phyloP scores from a whole-genome alignment of 1,139 yeast species.

The Hyphopichia burtonii region DNA sequence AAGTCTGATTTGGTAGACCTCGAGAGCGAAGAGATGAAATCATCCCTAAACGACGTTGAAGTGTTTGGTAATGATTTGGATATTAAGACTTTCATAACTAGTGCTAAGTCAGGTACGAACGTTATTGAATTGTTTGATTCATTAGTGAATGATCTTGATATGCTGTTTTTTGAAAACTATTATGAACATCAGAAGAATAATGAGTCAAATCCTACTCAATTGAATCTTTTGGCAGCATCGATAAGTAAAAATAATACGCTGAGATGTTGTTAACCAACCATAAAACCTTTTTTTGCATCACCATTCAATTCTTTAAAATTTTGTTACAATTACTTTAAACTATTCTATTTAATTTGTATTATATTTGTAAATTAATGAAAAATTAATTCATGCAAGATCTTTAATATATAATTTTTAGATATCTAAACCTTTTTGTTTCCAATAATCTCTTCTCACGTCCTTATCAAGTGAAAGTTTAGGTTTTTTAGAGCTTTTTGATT shows the following conservation, averaged over 20 bases:
- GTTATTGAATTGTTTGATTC: constrained; percentile 40
- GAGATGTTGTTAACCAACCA: not conserved
- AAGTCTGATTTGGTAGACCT: constrained; percentile 22
- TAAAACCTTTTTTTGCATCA: not conserved
- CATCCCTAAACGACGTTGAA: constrained; percentile 7
- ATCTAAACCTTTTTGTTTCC: constrained; percentile 47
- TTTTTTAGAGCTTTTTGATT: constrained; percentile 14
- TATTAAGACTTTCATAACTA: constrained; percentile 31
- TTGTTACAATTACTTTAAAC: too few relatives aligned
- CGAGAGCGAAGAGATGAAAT: not conserved
- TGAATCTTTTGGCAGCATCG: not conserved
- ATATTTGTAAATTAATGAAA: not conserved
- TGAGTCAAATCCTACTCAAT: not conserved
- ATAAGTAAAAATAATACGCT: not conserved
- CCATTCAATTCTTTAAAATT: not conserved
- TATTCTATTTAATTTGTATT: too few relatives aligned
- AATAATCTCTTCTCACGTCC: constrained; percentile 38
- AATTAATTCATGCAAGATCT: not conserved
- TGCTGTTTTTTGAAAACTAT: constrained; percentile 20
- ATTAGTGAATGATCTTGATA: constrained; percentile 45
- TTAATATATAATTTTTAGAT: constrained; percentile 10
- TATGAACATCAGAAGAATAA: constrained; percentile 8
- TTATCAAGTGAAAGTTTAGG: constrained; percentile 28
- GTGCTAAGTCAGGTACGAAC: constrained; percentile 50
- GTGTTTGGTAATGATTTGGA: constrained; percentile 13